Base-by-base conservation (phyloP, 2,329 filamentous ascomycete species). In the Xylaria sp. region DNA sequence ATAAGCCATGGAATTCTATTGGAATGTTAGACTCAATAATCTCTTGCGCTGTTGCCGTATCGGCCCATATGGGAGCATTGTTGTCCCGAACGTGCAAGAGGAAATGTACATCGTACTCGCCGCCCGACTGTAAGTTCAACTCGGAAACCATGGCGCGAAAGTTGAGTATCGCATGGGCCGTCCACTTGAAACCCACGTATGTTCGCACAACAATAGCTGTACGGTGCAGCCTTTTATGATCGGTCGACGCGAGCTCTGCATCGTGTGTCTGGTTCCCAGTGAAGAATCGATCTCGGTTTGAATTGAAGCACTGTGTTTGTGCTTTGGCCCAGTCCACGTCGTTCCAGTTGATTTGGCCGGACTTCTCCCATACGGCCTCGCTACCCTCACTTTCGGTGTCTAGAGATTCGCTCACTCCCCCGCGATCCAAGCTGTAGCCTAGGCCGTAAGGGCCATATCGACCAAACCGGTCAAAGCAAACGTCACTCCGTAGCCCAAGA, bases 391-490 rank as follows among this genome's bases (percentile, higher is more conserved):
- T 83, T 73, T 96, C 92, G 0, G 89, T 90, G 47, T 93, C 92
- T 65, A 92, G 84, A n/a, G 89, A 89, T 63, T 94, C 89, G 29
- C 87, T 88, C 0, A 88, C 81, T 25, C 94, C 94, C 16, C 94
- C 94, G 71, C 88, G 87, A 64, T 89, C 87, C 68, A 87, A 85
- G 74, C 87, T 88, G 79, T 97, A 97, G n/a, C 94, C 94, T 48
- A 94, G 83, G 0, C 94, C 94, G 76, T 97, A 97, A 0, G 93
- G 91, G 0, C 93, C 94, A 44, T 95, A 88, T 55, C 94, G 88
- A 21, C 93, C 92, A 77, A 93, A 97, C 5, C 94, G 88, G 76
- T 97, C 94, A 78, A 97, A 97, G 81, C 94, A 97, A 16, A 97
- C 84, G 74, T 96, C 91, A 69, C 93, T 87, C 25, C 90, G 85